These are phyloP conservation scores for Mycena vulgaris DNA, from an alignment of 768 basidiomycete genomes.

Conservation along the genomic window DNA sequence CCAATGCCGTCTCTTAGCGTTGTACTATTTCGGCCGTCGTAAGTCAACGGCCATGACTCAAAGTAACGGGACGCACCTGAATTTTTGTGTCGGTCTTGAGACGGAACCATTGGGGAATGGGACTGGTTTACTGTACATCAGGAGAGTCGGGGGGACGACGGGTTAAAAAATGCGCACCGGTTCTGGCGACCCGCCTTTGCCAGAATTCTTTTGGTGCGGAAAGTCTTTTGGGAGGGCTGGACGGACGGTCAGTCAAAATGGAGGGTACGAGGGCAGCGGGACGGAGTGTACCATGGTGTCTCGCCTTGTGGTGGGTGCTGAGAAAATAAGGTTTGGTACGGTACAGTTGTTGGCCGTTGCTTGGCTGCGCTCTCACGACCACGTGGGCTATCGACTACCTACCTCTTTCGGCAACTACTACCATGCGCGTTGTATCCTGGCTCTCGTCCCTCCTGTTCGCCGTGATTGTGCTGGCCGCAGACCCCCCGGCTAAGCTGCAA, in stretches of 20 bases:
- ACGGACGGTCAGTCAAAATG: not conserved
- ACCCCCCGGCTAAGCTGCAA: conserved; percentile 68
- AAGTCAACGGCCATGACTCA: not conserved
- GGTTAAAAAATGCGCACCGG: conserved; percentile 68
- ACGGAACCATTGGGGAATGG: conserved; percentile 99
- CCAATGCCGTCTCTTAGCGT: conserved; percentile 99
- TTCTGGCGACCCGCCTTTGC: conserved; percentile 98
- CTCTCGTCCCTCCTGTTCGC: conserved; percentile 65
- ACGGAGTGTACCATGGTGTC: conserved; percentile 63
- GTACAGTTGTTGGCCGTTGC: conserved; percentile 58
- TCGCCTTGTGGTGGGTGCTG: conserved; percentile 40
- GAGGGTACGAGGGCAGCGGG: conserved; percentile 12
- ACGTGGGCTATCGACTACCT: too few species aligned
- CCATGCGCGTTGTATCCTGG: conserved; percentile 69
- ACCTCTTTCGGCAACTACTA: conserved; percentile 21
- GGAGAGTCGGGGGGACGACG: not conserved
- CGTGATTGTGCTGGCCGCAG: conserved; percentile 61
- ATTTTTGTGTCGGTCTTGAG: conserved; percentile 97
- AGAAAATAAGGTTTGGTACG: conserved; percentile 53
- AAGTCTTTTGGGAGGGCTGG: conserved; percentile 99
- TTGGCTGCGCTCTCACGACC: not conserved
- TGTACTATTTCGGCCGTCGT: conserved; percentile 68
- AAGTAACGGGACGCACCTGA: conserved; percentile 67
- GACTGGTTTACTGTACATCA: conserved; percentile 60
- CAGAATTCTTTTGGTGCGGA: conserved; percentile 96